Percentiles rank a stretch among this genome's conserved stretches.
These are phyloP conservation scores for Rhazya stricta DNA, from an alignment of 257 asterid genomes.

Conservation along the genomic window DNA sequence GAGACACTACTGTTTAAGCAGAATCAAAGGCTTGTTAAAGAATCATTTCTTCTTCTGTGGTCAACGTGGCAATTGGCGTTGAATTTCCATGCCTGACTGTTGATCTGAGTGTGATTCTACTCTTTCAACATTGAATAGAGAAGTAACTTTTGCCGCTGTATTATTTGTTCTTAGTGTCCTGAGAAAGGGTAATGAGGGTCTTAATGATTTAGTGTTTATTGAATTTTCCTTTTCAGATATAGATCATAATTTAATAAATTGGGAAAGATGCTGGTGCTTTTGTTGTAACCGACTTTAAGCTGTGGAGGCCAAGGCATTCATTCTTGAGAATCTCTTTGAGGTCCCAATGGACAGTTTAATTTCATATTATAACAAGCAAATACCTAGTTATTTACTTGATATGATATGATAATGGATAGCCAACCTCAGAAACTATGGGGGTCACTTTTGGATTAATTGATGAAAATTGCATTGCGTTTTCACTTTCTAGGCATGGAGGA, in stretches of 20 bases:
- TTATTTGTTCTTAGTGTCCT: background rate
- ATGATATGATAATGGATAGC: background rate
- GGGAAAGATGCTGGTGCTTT: background rate
- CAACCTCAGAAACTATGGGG: background rate
- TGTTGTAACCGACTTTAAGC: background rate
- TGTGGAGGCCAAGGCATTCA: background rate
- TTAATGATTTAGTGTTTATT: background rate
- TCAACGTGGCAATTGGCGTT: background rate
- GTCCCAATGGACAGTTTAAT: background rate
- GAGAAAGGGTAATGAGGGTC: background rate
- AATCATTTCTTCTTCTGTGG: background rate
- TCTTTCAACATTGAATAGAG: background rate
- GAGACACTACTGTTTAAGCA: background rate
- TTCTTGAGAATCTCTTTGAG: background rate
- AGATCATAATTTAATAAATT: background rate
- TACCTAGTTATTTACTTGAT: background rate
- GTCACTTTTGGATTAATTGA: background rate
- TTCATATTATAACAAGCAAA: background rate
- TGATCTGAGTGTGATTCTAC: background rate
- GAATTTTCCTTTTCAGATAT: background rate
- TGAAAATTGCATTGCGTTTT: background rate
- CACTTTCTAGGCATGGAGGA: background rate
- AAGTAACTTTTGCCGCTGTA: background rate
- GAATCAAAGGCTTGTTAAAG: background rate
- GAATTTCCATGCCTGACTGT: background rate